Percentiles rank a stretch among this genome's conserved stretches.
phyloP scores from a whole-genome alignment of 805 yeast genomes.

The Candida andamanensis region DNA sequence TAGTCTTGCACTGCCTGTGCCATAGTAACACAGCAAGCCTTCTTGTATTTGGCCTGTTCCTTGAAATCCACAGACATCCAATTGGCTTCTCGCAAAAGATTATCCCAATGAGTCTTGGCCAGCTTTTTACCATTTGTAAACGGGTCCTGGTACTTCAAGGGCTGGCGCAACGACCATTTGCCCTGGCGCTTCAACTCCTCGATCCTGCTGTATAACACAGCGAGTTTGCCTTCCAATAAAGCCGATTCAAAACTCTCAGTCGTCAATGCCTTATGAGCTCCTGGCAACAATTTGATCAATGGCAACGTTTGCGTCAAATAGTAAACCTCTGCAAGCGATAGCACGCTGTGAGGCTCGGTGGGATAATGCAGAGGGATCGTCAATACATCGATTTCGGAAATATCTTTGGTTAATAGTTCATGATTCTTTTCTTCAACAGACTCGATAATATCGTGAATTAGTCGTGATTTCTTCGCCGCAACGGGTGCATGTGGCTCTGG shows the following conservation, averaged over 20 bases:
- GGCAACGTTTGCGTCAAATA: constrained; percentile 88
- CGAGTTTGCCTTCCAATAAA: constrained; percentile 82
- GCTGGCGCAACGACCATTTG: constrained; percentile 90
- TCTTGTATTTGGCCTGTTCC: constrained; percentile 64
- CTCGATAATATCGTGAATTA: constrained; percentile 12
- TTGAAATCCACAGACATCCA: constrained; percentile 80
- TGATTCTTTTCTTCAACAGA: constrained; percentile 16
- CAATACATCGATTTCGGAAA: constrained; percentile 32
- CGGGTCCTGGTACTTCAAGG: constrained; percentile 67
- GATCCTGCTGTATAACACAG: constrained; percentile 83
- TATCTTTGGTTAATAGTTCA: constrained; percentile 13
- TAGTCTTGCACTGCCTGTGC: constrained; percentile 73
- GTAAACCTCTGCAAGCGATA: constrained; percentile 78
- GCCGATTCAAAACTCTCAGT: constrained; percentile 85
- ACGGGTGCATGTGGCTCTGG: background rate
- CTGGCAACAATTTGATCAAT: constrained; percentile 69
- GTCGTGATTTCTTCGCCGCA: constrained; percentile 8
- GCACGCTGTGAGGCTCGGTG: constrained; percentile 32
- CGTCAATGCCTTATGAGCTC: constrained; percentile 80
- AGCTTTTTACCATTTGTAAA: constrained; percentile 18
- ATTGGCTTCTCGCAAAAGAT: constrained; percentile 66
- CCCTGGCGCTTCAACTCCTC: constrained; percentile 86
- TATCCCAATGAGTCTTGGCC: constrained; percentile 57
- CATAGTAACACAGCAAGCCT: constrained; percentile 62
- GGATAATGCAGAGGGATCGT: constrained; percentile 41